These are phyloP conservation scores for Scutellaria baicalensis DNA, from an alignment of 257 asterid genomes.

Conservation along the genomic window DNA sequence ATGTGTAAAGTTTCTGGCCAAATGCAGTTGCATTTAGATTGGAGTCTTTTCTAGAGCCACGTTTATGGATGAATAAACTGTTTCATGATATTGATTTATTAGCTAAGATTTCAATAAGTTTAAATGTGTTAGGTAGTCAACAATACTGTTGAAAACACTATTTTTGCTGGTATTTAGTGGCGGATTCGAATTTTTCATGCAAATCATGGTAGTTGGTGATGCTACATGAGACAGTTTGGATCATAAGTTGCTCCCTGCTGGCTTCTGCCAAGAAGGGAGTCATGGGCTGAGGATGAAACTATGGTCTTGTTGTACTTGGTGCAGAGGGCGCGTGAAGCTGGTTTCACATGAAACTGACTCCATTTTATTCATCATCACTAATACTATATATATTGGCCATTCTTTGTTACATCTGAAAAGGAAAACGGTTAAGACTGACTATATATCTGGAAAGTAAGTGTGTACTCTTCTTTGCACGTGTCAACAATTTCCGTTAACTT, in stretches of 20 bases:
- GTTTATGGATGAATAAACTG: neutral
- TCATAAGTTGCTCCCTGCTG: neutral
- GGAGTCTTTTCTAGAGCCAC: neutral
- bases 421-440: neutral
- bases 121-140: neutral
- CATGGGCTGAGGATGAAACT: neutral
- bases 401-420: neutral
- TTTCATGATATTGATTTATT: neutral
- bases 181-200: neutral
- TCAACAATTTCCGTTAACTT: neutral
- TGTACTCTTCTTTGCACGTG: neutral
- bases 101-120: neutral
- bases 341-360: neutral
- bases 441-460: neutral
- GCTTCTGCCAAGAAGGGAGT: neutral
- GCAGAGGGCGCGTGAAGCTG: neutral
- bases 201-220: neutral
- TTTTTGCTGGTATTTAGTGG: neutral
- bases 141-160: neutral
- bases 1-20: neutral
- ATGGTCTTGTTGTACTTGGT: neutral
- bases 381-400: neutral
- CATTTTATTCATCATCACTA: neutral
- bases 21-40: conserved; percentile 1
- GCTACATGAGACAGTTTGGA: neutral